Conservation (phyloP, 768 basidiomycete genomes). For the Suillus tomentosus region DNA sequence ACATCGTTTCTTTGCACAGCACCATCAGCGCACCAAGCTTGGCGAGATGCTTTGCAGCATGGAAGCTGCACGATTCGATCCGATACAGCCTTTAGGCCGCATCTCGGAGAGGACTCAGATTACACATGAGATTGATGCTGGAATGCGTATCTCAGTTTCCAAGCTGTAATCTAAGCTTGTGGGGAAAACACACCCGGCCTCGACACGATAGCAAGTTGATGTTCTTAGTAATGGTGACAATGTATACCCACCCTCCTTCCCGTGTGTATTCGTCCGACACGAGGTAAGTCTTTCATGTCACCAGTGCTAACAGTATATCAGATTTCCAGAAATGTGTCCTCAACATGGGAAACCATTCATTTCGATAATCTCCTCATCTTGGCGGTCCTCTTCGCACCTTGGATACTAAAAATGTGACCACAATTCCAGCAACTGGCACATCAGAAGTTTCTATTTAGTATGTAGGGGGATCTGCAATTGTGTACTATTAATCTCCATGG, state of each 20-base stretch:
- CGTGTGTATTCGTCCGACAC: background rate
- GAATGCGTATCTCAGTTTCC: constrained; percentile 4
- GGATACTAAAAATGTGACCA: background rate
- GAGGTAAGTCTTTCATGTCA: background rate
- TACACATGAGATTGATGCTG: background rate
- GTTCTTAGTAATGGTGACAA: background rate
- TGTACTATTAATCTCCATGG: background rate
- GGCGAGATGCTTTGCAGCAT: background rate
- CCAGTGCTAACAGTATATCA: background rate
- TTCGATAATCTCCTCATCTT: constrained; percentile 6
- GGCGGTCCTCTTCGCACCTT: constrained; percentile 6
- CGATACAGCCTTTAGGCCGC: background rate
- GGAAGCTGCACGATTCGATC: background rate
- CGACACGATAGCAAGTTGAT: background rate
- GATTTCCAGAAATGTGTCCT: background rate
- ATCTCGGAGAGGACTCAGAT: background rate
- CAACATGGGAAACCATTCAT: constrained; percentile 6
- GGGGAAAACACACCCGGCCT: background rate
- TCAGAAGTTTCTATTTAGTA: background rate
- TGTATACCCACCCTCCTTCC: background rate
- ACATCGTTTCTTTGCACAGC: constrained; percentile 6
- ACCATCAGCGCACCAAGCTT: background rate
- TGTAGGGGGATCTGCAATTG: background rate
- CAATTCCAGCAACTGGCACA: background rate
- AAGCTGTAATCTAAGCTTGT: background rate